These are phyloP conservation scores for Fulvia fulva DNA, from an alignment of 2,329 filamentous ascomycete species.

Conservation along the genomic window DNA sequence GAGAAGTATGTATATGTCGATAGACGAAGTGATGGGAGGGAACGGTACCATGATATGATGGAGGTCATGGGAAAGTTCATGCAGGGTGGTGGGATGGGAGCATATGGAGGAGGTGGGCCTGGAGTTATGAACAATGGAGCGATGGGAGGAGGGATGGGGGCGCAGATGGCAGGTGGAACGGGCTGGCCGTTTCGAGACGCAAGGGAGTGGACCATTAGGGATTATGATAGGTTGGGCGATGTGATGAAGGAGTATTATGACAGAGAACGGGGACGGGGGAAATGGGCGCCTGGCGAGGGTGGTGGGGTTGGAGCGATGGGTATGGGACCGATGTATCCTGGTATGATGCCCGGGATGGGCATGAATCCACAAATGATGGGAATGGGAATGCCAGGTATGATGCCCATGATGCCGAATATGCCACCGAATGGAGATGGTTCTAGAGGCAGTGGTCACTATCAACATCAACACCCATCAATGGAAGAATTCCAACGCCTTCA, in stretches of 20 bases:
- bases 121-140: neutral
- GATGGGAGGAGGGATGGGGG: too few species aligned
- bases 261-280: slow-evolving; percentile 15
- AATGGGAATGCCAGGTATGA: neutral
- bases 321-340: neutral
- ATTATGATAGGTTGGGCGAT: slow-evolving; percentile 26
- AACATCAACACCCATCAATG: neutral
- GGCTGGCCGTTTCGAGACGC: slow-evolving; percentile 18
- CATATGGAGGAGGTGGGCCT: neutral
- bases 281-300: slow-evolving; percentile 1
- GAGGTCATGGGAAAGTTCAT: slow-evolving; percentile 23
- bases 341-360: slow-evolving; percentile 10
- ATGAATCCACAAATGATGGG: neutral
- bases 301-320: slow-evolving; percentile 6
- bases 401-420: neutral
- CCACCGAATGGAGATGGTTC: too few species aligned
- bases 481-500: slow-evolving; percentile 4
- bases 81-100: neutral
- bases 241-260: slow-evolving; percentile 23
- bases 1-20: slow-evolving; percentile 27
- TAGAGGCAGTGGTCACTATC: too few species aligned
- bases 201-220: slow-evolving; percentile 22
- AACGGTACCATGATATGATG: slow-evolving; percentile 23
- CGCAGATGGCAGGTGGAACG: neutral
- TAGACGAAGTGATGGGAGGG: slow-evolving; percentile 21